Conservation (phyloP, 768 basidiomycete species). For the Tephrocybe sp. region DNA sequence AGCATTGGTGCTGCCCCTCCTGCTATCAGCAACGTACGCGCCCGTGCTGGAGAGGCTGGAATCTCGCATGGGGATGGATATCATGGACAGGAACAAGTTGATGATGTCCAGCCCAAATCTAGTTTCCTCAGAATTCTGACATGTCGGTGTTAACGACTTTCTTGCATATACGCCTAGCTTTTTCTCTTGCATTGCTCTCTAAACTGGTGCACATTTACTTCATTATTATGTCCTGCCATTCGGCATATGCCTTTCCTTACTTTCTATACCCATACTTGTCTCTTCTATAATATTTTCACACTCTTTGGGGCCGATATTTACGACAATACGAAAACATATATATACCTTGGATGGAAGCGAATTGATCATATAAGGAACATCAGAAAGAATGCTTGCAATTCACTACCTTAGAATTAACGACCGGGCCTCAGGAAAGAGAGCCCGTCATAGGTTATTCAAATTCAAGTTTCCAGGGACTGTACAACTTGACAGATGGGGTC, state of each 20-base stretch:
- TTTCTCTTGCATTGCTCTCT: slow-evolving; percentile 26
- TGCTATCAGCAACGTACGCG: slow-evolving; percentile 70
- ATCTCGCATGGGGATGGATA: slow-evolving; percentile 59
- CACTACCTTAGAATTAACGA: too few species aligned
- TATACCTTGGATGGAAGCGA: slow-evolving; percentile 15
- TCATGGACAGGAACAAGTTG: slow-evolving; percentile 54
- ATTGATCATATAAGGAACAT: too few species aligned
- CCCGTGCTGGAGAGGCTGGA: slow-evolving; percentile 66
- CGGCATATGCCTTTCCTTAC: slow-evolving; percentile 29
- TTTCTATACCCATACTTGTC: slow-evolving; percentile 31
- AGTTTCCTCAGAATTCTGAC: slow-evolving; percentile 68
- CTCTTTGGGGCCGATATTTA: slow-evolving; percentile 9
- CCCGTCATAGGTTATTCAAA: too few species aligned
- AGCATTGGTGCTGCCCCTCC: slow-evolving; percentile 66
- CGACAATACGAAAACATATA: slow-evolving; percentile 13
- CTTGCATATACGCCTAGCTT: slow-evolving; percentile 18
- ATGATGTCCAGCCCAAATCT: slow-evolving; percentile 50
- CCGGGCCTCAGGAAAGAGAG: too few species aligned
- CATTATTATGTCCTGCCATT: slow-evolving; percentile 21
- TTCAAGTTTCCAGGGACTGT: too few species aligned
- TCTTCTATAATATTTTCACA: slow-evolving; percentile 18
- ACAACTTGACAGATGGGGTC: too few species aligned
- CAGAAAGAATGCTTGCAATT: too few species aligned
- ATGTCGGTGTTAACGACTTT: slow-evolving; percentile 62
- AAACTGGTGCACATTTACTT: slow-evolving; percentile 19